Conservation (phyloP, 192 early-diverging fungal genomes). For the Backusella tuberculispora region DNA sequence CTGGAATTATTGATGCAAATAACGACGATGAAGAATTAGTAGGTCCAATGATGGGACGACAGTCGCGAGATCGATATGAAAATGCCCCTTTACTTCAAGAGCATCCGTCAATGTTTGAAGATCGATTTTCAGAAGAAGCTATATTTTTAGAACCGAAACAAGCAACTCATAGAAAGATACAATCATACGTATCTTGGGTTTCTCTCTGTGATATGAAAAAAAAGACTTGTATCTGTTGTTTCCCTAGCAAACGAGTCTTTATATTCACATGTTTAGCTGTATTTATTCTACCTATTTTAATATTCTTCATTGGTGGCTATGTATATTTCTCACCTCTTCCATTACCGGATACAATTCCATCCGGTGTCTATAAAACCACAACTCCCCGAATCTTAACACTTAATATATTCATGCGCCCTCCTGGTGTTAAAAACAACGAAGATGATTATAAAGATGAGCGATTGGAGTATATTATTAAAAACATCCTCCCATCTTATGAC, state of each 20-base stretch:
- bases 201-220: neutral
- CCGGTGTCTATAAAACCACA: neutral
- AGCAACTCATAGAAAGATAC: neutral
- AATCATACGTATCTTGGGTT: neutral
- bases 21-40: neutral
- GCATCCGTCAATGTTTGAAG: neutral
- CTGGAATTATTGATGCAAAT: neutral
- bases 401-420: slow-evolving; percentile 78
- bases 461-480: slow-evolving; percentile 68
- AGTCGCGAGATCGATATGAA: slow-evolving; percentile 6
- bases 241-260: neutral
- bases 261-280: slow-evolving; percentile 1
- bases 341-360: neutral
- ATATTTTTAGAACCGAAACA: neutral
- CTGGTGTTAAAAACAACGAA: slow-evolving; percentile 68
- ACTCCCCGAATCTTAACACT: slow-evolving; percentile 59
- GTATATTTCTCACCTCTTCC: slow-evolving; percentile 1
- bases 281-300: neutral
- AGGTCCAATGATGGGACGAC: slow-evolving; percentile 6
- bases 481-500: slow-evolving; percentile 69
- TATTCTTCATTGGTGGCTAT: slow-evolving; percentile 14
- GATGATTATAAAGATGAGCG: slow-evolving; percentile 80
- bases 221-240: neutral
- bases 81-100: slow-evolving; percentile 5
- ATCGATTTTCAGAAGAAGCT: neutral